These are phyloP conservation scores for Dactylis glomerata DNA, from an alignment of 176 grass and related monocot genomes.

Conservation along the genomic window DNA sequence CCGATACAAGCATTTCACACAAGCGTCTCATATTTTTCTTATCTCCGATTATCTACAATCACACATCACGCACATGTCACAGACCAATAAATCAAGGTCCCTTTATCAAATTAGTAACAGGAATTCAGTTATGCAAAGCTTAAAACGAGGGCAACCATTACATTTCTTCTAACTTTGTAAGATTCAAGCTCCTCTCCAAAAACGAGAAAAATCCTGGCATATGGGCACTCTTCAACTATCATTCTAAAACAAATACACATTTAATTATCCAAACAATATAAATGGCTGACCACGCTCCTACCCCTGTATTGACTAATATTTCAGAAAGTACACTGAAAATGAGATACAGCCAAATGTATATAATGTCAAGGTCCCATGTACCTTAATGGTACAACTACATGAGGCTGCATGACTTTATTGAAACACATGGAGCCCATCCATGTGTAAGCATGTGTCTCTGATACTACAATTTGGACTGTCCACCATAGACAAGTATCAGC, in stretches of 20 bases:
- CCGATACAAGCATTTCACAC: conserved; percentile 11
- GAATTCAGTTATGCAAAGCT: background rate
- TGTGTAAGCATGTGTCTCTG: conserved; percentile 55
- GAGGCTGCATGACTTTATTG: conserved; percentile 43
- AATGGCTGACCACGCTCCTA: background rate
- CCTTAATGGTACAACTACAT: conserved; percentile 35
- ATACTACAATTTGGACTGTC: conserved; percentile 25
- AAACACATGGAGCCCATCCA: conserved; percentile 62
- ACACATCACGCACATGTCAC: background rate
- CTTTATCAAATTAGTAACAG: conserved; percentile 8
- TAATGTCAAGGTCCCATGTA: conserved; percentile 32
- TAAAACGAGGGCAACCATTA: background rate
- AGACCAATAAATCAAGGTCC: background rate
- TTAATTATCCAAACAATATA: conserved; percentile 15
- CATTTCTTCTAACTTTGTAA: conserved; percentile 13
- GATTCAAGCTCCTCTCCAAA: background rate
- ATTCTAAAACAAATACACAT: conserved; percentile 23
- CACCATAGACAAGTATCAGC: conserved; percentile 18
- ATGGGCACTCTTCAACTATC: background rate
- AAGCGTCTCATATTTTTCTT: conserved; percentile 13
- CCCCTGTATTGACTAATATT: conserved; percentile 20
- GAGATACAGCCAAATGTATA: conserved; percentile 30
- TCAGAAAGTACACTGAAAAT: conserved; percentile 27
- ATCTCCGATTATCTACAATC: background rate
- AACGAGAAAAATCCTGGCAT: background rate